Evolutionary conservation across 192 early-diverging fungal species (phyloP), one percentile per base, ranked within the genome.

Genomic region (Backusella tuberculispora): DNA sequence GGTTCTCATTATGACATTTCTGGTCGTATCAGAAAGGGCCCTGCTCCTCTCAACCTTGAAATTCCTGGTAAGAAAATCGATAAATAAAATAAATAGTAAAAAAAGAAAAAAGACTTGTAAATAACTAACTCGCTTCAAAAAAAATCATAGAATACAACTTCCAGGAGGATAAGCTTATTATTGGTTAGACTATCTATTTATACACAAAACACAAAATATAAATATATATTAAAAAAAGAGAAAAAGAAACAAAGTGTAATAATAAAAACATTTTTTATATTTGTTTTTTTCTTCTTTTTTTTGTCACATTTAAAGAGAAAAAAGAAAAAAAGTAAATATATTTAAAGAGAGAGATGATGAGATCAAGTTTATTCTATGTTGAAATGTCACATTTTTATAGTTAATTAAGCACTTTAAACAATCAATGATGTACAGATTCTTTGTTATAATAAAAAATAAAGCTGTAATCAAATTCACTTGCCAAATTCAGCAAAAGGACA

Each of bases 1-100:
- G 97, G 97, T 72, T 99, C 97, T 46, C 97, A 99, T 83, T 99
- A 99, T 83, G 97, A 99, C 83, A 96, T 99, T 76, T 96, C 96
- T 71, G 97, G 97, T 56, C 95, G 97, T 86, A 96, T 97, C 76
- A 91, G 97, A 78, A 97, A 98, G 88, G 97, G 97, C 69, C 97
- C 97, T 37, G 97, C 97, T 70, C 97, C 97, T 42, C 89, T 99
- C 53, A 99, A 99, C 90, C 88, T 99, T 83, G 97, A 99, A 88
- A 91, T 99, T 72, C 97, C 97, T 65, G 81, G 76, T 76, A 90
- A 93, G 79, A 87, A 15, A 76, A 56, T 5, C 9, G 0, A 24
- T 19, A 15, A 8, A 34, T 34, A 34, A 34, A 34, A 34, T 34
- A 34, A 34, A 2, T 34, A 34, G n/a, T n/a, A n/a, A n/a, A n/a